A percentile compares a stretch with the other conserved stretches of the same genome.
Conservation (phyloP, 805 yeast genomes). For the Starmerella apis region DNA sequence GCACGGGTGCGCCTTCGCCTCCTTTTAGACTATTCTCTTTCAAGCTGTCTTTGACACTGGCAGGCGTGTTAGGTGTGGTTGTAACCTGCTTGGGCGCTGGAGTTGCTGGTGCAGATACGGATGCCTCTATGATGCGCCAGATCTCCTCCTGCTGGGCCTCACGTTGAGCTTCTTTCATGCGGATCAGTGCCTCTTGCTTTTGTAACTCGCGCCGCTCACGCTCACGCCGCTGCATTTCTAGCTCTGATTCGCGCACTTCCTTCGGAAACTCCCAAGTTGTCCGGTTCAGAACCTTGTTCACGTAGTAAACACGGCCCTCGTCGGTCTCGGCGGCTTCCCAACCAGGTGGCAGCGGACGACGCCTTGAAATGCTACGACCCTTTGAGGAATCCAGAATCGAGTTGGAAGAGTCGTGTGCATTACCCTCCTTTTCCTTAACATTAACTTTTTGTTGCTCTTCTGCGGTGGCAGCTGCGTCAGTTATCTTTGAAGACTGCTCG, state of each 20-base stretch:
- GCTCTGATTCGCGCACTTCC: slow-evolving; percentile 7
- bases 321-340: slow-evolving; percentile 53
- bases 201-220: slow-evolving; percentile 11
- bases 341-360: slow-evolving; percentile 42
- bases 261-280: slow-evolving; percentile 46
- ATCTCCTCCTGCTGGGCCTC: slow-evolving; percentile 32
- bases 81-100: not conserved
- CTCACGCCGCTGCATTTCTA: slow-evolving; percentile 2
- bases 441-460: not conserved
- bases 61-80: slow-evolving; percentile 11
- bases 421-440: too few species aligned
- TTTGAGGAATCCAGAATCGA: too few species aligned
- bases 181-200: slow-evolving; percentile 13
- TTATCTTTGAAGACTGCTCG: not conserved
- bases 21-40: not conserved
- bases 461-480: not conserved
- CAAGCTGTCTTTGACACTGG: not conserved
- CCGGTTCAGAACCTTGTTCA: slow-evolving; percentile 38
- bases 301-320: slow-evolving; percentile 43
- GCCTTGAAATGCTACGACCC: not conserved
- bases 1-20: not conserved
- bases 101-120: slow-evolving; percentile 11
- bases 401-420: too few species aligned
- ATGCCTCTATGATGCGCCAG: slow-evolving; percentile 27
- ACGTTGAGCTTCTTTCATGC: slow-evolving; percentile 16